phyloP scores from a whole-genome alignment of 805 yeast genomes.

The Teunomyces stri region DNA sequence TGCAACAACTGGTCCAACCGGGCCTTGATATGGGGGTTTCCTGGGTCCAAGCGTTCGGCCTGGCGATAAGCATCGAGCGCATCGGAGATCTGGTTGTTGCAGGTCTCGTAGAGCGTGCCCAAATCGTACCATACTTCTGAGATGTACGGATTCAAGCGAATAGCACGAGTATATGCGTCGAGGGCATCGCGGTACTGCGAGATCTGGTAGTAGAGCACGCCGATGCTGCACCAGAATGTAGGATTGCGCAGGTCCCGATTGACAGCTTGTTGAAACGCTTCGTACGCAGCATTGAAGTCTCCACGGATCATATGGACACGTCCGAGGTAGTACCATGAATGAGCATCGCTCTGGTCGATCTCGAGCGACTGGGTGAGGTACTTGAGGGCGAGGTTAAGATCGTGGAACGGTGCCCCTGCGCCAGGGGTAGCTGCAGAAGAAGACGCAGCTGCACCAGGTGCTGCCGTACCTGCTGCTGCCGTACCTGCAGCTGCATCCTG shows the following conservation, averaged over 20 bases:
- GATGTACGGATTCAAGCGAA: conserved; percentile 90
- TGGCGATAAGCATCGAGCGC: conserved; percentile 96
- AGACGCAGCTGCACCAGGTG: background rate
- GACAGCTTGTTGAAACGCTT: conserved; percentile 98
- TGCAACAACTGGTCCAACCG: conserved; percentile 82
- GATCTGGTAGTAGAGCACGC: conserved; percentile 94
- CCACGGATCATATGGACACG: conserved; percentile 95
- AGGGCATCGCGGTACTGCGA: conserved; percentile 95
- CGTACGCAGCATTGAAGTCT: conserved; percentile 94
- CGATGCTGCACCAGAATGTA: conserved; percentile 95
- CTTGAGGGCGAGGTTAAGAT: conserved; percentile 78
- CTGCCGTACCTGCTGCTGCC: background rate
- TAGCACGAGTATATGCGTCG: conserved; percentile 96
- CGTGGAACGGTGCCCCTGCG: conserved; percentile 52
- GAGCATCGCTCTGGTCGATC: conserved; percentile 87
- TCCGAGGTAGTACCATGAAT: conserved; percentile 95
- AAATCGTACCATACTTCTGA: conserved; percentile 98
- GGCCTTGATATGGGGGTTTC: conserved; percentile 89
- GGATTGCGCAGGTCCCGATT: conserved; percentile 96
- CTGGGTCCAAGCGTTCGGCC: conserved; percentile 93
- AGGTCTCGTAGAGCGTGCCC: conserved; percentile 95
- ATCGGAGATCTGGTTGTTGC: conserved; percentile 92
- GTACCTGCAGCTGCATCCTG: conserved; percentile 37
- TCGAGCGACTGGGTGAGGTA: conserved; percentile 85
- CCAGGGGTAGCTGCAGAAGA: conserved; percentile 23